Conservation (phyloP, 805 yeast genomes). For the Candida fluviatilis region DNA sequence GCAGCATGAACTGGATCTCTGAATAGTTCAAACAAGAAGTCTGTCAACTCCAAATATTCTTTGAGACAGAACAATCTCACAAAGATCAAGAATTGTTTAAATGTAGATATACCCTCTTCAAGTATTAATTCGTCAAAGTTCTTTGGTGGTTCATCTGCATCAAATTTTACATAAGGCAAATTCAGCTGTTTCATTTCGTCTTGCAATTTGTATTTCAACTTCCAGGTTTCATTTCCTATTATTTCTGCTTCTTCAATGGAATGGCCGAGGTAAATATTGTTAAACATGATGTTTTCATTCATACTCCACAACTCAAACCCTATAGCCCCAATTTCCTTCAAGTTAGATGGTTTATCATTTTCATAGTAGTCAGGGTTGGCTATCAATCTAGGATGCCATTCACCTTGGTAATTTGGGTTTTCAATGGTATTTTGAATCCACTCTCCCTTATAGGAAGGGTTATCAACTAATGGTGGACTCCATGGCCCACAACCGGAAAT, state of each 20-base stretch:
- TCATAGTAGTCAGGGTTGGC: slow-evolving; percentile 68
- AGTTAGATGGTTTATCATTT: slow-evolving; percentile 53
- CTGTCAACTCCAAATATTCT: slow-evolving; percentile 23
- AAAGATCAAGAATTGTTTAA: slow-evolving; percentile 14
- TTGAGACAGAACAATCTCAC: slow-evolving; percentile 14
- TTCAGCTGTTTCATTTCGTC: slow-evolving; percentile 34
- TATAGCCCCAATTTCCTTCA: slow-evolving; percentile 64
- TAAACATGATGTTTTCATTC: slow-evolving; percentile 69
- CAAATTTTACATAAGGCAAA: slow-evolving; percentile 36
- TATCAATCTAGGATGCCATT: slow-evolving; percentile 65
- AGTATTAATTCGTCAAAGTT: slow-evolving; percentile 32
- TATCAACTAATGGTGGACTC: slow-evolving; percentile 62
- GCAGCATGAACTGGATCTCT: slow-evolving; percentile 44
- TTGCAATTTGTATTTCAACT: slow-evolving; percentile 52
- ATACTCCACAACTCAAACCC: slow-evolving; percentile 92
- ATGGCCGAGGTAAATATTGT: slow-evolving; percentile 83
- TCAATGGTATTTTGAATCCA: slow-evolving; percentile 67
- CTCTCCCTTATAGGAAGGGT: slow-evolving; percentile 71
- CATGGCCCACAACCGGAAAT: slow-evolving; percentile 78
- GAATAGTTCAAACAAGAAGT: slow-evolving; percentile 35
- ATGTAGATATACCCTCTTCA: slow-evolving; percentile 12
- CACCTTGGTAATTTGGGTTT: slow-evolving; percentile 79
- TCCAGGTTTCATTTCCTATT: slow-evolving; percentile 74
- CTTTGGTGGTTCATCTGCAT: slow-evolving; percentile 43
- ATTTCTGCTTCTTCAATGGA: slow-evolving; percentile 78